Percentiles rank a stretch among this genome's conserved stretches.
Conservation (phyloP, 345 rosid species). For the Hibiscus trionum region DNA sequence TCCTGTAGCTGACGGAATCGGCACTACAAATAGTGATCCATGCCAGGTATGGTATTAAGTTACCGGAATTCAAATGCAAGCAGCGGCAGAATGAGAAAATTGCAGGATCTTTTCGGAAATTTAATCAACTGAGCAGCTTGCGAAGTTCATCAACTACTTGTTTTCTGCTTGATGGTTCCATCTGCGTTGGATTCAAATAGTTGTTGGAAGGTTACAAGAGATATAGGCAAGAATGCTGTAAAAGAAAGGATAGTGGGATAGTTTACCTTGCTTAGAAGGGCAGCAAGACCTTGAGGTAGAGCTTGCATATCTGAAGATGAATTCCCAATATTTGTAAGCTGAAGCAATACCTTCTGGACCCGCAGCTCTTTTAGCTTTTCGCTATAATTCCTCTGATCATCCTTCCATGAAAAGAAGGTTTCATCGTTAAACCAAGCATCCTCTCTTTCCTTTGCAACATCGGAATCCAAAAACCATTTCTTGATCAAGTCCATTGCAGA, state of each 20-base stretch:
- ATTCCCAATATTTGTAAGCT: constrained; percentile 55
- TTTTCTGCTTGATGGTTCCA: constrained; percentile 61
- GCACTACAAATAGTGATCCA: background rate
- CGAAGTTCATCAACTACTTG: constrained; percentile 46
- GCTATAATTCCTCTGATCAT: constrained; percentile 45
- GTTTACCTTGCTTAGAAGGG: constrained; percentile 79
- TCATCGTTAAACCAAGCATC: constrained; percentile 76
- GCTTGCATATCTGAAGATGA: constrained; percentile 65
- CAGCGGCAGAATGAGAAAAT: background rate
- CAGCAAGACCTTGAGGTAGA: constrained; percentile 81
- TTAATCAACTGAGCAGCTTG: constrained; percentile 42
- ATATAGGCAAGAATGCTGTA: constrained; percentile 1
- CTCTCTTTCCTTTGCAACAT: constrained; percentile 39
- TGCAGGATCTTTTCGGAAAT: background rate
- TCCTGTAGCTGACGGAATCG: background rate
- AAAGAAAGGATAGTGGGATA: constrained; percentile 6
- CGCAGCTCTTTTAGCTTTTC: constrained; percentile 61
- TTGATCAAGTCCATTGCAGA: constrained; percentile 59
- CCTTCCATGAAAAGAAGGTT: constrained; percentile 80
- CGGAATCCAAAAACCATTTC: constrained; percentile 72
- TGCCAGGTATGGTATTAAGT: background rate
- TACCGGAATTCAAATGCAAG: background rate
- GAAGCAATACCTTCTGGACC: constrained; percentile 63
- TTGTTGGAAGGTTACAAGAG: constrained; percentile 6
- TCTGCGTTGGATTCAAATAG: constrained; percentile 44